Conservation (phyloP, 495 filamentous ascomycete genomes). For the Hypoxylon trugodes region DNA sequence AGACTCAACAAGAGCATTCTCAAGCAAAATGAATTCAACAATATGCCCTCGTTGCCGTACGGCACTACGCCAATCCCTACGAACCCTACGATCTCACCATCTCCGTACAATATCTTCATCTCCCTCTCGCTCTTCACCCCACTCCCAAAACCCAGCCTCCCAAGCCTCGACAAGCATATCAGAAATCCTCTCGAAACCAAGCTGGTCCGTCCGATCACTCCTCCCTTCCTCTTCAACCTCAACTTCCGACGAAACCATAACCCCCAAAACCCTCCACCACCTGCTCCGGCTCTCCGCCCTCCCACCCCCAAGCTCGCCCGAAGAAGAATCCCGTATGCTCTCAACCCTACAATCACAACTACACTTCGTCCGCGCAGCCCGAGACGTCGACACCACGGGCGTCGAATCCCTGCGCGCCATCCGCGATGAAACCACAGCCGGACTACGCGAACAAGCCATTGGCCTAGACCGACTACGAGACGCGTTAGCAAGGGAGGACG, state of each 20-base stretch:
- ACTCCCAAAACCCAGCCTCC: conserved; percentile 9
- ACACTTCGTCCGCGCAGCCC: conserved; percentile 85
- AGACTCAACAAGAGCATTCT: background rate
- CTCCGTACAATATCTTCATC: conserved; percentile 19
- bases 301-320: conserved; percentile 68
- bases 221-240: conserved; percentile 57
- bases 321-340: conserved; percentile 70
- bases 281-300: conserved; percentile 91
- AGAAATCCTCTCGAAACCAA: conserved; percentile 71
- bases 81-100: conserved; percentile 27
- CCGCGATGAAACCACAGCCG: conserved; percentile 75
- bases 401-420: conserved; percentile 79
- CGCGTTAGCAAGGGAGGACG: conserved; percentile 53
- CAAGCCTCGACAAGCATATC: conserved; percentile 2
- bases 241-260: conserved; percentile 50
- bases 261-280: conserved; percentile 69
- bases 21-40: conserved; percentile 31
- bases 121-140: conserved; percentile 9
- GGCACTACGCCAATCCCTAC: conserved; percentile 25
- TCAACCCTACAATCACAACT: conserved; percentile 81
- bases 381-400: conserved; percentile 75
- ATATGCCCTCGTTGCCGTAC: conserved; percentile 35
- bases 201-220: conserved; percentile 86
- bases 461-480: conserved; percentile 48
- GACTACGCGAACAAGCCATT: conserved; percentile 53